Base-by-base conservation (phyloP, 1,139 yeast genomes). In the Kluyveromyces sp. region DNA sequence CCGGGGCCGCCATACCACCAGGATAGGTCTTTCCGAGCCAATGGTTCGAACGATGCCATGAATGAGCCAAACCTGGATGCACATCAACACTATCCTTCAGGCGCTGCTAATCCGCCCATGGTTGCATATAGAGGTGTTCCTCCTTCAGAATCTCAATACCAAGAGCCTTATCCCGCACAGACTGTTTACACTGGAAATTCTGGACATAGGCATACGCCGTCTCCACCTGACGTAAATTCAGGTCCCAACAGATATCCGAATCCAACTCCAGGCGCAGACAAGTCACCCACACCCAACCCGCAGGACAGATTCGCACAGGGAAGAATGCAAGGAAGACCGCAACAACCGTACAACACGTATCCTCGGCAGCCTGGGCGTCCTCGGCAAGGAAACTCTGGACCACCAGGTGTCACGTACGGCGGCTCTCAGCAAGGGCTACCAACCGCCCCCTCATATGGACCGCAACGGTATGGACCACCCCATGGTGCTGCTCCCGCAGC, bases 391-490 rank as follows among this genome's bases (percentile, higher is more conserved):
- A 22, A 22, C 9, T 9, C 26, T 6, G 26, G 6, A 22, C 26
- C 26, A 6, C 26, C 6, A 9, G 26, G 26, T 6, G 26, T 25
- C 13, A 32, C 9, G 34, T 13, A 16, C 17, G 19, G 19, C 6
- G 34, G n/a, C n/a, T n/a, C n/a, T n/a, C n/a, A n/a, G n/a, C n/a
- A n/a, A n/a, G n/a, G n/a, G n/a, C n/a, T n/a, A n/a, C n/a, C n/a
- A n/a, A n/a, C n/a, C n/a, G n/a, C n/a, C n/a, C n/a, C n/a, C n/a
- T 7, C 26, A 33, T 33, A 33, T 12, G 36, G 26, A 8, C 41
- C 34, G 9, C 41, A 39, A n/a, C 4, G 29, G 32, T 36, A 15
- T 34, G 15, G 26, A 25, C 39, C n/a, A 9, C 28, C n/a, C n/a
- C n/a, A n/a, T n/a, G n/a, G n/a, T n/a, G n/a, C n/a, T n/a, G n/a